These are phyloP conservation scores for Claviceps sp. DNA, from an alignment of 2,329 filamentous ascomycete species.

Conservation along the genomic window DNA sequence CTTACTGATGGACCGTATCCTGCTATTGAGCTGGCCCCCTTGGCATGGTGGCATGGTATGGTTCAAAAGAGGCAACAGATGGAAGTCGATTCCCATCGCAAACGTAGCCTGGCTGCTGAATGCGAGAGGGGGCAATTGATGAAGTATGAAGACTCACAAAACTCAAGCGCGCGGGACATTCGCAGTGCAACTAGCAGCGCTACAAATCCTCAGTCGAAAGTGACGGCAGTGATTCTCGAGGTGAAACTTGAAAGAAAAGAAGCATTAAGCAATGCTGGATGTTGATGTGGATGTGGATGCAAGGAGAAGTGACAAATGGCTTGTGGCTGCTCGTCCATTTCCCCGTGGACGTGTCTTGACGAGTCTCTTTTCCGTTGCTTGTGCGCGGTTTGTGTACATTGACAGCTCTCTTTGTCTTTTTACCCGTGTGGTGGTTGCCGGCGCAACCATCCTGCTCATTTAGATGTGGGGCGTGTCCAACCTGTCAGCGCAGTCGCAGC, in stretches of 20 bases:
- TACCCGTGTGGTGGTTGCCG: conserved; percentile 14
- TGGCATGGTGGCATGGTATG: neutral
- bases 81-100: neutral
- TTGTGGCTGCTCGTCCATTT: neutral
- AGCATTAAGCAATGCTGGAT: conserved; percentile 18
- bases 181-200: conserved; percentile 11
- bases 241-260: neutral
- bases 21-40: neutral
- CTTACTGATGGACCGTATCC: neutral
- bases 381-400: conserved; percentile 23
- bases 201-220: neutral
- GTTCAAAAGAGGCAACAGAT: neutral
- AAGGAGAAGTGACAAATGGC: conserved; percentile 5
- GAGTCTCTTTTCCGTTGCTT: conserved; percentile 4
- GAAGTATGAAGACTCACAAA: conserved; percentile 12
- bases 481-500: neutral
- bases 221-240: neutral
- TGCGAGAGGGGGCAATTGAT: neutral
- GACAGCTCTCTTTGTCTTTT: neutral
- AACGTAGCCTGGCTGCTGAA: neutral
- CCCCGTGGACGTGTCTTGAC: neutral
- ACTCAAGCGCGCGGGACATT: conserved; percentile 15
- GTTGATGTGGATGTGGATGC: conserved; percentile 7
- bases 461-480: neutral
- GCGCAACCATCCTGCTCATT: conserved; percentile 4